These are phyloP conservation scores for Triticum timopheevii DNA, from an alignment of 176 grass and related monocot genomes.

Conservation along the genomic window DNA sequence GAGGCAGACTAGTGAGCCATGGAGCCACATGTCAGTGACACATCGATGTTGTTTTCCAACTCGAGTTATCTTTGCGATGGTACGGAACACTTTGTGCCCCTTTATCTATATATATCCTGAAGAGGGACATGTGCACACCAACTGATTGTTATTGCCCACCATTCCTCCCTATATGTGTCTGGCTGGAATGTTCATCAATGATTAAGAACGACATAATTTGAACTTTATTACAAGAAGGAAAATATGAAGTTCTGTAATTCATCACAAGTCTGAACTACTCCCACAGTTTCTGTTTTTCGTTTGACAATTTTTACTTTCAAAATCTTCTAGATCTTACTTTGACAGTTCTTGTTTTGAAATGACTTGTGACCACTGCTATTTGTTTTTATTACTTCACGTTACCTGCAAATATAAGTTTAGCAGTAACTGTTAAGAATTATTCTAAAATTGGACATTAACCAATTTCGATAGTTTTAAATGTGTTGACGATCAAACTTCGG, in stretches of 20 bases:
- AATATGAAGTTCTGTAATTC: neutral
- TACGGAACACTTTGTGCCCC: neutral
- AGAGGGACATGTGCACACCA: neutral
- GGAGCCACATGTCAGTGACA: neutral
- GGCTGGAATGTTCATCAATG: neutral
- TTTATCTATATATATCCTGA: constrained; percentile 8
- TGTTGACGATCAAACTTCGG: neutral
- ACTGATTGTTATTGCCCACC: neutral
- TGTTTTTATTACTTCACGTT: neutral
- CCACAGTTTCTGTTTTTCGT: neutral
- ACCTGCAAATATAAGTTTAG: too few relatives aligned
- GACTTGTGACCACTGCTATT: neutral
- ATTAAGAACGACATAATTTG: neutral
- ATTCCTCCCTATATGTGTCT: neutral
- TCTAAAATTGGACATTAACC: too few relatives aligned
- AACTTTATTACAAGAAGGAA: constrained; percentile 2
- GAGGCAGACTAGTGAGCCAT: constrained; percentile 1
- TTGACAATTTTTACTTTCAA: neutral
- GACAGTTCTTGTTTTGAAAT: neutral
- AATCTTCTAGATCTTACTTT: neutral
- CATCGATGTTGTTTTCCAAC: neutral
- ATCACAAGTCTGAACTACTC: neutral
- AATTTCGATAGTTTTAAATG: neutral
- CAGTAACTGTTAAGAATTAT: too few relatives aligned
- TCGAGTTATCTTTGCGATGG: neutral